Evolutionary conservation across 1,284 basidiomycete genomes (phyloP), one percentile per base, ranked within the genome.

Genomic region (Papiliotrema laurentii): DNA sequence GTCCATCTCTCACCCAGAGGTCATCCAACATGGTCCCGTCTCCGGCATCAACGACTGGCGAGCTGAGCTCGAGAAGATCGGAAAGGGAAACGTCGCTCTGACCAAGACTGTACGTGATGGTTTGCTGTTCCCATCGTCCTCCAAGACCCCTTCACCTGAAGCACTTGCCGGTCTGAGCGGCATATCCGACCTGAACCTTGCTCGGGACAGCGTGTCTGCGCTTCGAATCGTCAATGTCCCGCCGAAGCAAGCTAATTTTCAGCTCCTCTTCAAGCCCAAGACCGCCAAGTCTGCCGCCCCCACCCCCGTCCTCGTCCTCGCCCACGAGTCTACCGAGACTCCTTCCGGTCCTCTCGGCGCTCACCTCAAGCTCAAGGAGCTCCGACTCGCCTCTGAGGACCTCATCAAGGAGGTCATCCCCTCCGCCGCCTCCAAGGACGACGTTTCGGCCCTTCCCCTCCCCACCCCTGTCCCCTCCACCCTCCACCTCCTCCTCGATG

Each of bases 341-440:
- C 66, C 74, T 65, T 85, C 88, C 0, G 79, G 76, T 3, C 80
- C 84, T 9, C 80, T 96, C 55, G 88, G 82, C 37, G 88, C 87
- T 75, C 84, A 85, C 67, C 79, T 97, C 55, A 84, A 84, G 64
- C 75, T 96, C 73, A 94, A 96, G 76, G 91, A 96, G 55, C 78
- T 96, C 62, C 80, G 91, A 37, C 75, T 94, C 47, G 92, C 90
- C n/a, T 82, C 83, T 30, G 86, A 89, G 65, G 91, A 96, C 66
- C 79, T 96, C 31, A 79, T 96, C 64, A 81, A 81, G 48, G 86
- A 93, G 64, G 89, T 93, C 75, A 87, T 96, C 68, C 71, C 71
- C 30, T 67, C 66, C 25, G 64, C 68, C n/a, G 74, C 76, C 2
- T 79, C 88, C 50, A 96, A 94, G 76, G 84, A 93, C 74, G 88